Evolutionary conservation across 73 alveolate species (phyloP), one percentile per base, ranked within the genome.

Genomic region (Stentor coeruleus): DNA sequence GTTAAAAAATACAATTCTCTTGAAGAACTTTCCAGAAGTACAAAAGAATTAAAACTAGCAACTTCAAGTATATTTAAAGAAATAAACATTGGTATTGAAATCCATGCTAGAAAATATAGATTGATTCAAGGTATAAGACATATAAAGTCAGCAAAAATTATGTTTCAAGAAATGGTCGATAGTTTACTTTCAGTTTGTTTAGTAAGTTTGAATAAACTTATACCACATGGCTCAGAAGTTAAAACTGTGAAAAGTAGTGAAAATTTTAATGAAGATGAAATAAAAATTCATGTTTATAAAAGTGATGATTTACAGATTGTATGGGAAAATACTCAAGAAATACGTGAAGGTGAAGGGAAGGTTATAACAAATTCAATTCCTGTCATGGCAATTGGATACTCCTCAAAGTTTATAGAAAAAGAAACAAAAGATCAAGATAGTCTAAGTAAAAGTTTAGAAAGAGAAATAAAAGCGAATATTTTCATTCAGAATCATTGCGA

Each of bases 331-430:
- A 11, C n/a, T 66, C 14, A 20, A 66, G 79, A 26, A 0, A 15
- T 66, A 2, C n/a, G n/a, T 28, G 79, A 66, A 66, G 37, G n/a
- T 66, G 40, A 66, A 66, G 79, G 79, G n/a, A 66, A 20, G 0
- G 79, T 31, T 15, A 26, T 66, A 40, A 33, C 14, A 31, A 40
- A 20, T 31, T 20, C 0, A 66, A 31, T 28, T 15, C n/a, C 14
- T 28, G n/a, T 66, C 33, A 20, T 20, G 20, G 40, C 33, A 26
- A 26, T 66, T 20, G 79, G 41, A 20, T 20, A 20, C 79, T 15
- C 15, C 79, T 66, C 33, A 40, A 66, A 14, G n/a, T 20, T 66
- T 40, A 20, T 66, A 11, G 66, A 49, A 11, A 20, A 49, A 11
- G 66, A 49, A 20, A 20, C 20, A 6, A 49, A 49, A 20, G 6